Evolutionary conservation across 768 basidiomycete genomes (phyloP), one percentile per base, ranked within the genome.

Genomic region (Pleurotus platypus): DNA sequence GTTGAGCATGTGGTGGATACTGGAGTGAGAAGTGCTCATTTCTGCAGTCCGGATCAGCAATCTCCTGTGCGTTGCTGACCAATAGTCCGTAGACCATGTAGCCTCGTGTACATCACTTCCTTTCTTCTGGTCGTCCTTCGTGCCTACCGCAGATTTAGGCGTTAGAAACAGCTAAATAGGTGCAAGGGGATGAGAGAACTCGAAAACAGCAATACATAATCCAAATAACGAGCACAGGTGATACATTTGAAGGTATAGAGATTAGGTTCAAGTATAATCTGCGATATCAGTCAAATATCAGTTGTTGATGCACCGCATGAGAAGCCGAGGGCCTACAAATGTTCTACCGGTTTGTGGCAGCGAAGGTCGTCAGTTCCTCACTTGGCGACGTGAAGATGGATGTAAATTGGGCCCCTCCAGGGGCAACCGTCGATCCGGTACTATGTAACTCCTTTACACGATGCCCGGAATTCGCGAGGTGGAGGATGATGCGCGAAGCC

Each of bases 341-440:
- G 9, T 54, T 54, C 27, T 11, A 27, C 24, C 13, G 39, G 42
- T 54, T 35, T 20, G 51, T 26, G 42, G 6, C 30, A 54, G 51
- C 42, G 39, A 54, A 12, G 24, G 12, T 54, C 51, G 38, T 40
- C 39, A 54, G 22, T 30, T 54, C 51, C 39, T 54, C 37, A 39
- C 51, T 54, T 35, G 35, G 22, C 37, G 51, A 39, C n/a, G 51
- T 42, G 22, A 54, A 54, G 35, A 54, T 54, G 8, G 51, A 54
- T 7, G 51, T 54, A 39, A 54, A 54, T 24, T 54, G 51, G 18
- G 51, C 51, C 18, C 51, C 51, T 12, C 51, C 51, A n/a, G 51
- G 51, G 16, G 51, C 51, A 24, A 26, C 38, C 13, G 51, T 54
- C 20, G 51, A 54, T 42, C 51, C 51, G 12, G 51, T 40, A 9